These are phyloP conservation scores for Ogataea degrootiae DNA, from an alignment of 805 yeast species.

Conservation along the genomic window DNA sequence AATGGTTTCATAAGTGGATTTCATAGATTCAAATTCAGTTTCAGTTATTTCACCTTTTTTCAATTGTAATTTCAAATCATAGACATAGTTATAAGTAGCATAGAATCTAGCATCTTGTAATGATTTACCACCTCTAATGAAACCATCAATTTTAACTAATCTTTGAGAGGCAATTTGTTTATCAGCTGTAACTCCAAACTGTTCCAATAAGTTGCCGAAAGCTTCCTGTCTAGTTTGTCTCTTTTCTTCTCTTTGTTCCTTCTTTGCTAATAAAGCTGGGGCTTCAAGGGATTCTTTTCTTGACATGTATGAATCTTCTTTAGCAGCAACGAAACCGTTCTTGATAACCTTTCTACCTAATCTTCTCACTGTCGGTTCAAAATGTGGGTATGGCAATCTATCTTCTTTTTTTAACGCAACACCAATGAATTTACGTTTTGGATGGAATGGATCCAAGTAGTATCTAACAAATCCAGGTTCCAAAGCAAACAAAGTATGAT, in stretches of 20 bases:
- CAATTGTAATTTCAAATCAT: conserved; percentile 38
- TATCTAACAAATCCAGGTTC: conserved; percentile 94
- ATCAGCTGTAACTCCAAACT: conserved; percentile 18
- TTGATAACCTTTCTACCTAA: conserved; percentile 62
- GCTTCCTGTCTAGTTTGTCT: conserved; percentile 29
- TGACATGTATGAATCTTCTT: conserved; percentile 57
- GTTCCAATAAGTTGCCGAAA: conserved; percentile 30
- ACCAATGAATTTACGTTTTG: conserved; percentile 85
- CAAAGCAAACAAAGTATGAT: conserved; percentile 84
- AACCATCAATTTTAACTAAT: conserved; percentile 48
- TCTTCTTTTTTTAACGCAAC: conserved; percentile 65
- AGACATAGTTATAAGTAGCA: conserved; percentile 47
- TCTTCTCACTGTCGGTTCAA: conserved; percentile 82
- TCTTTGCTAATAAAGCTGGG: conserved; percentile 41
- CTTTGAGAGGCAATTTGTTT: conserved; percentile 45
- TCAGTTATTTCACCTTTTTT: conserved; percentile 33
- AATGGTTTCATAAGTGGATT: conserved; percentile 32
- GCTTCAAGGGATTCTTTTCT: conserved; percentile 62
- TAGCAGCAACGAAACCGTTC: conserved; percentile 45
- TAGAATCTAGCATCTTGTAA: conserved; percentile 53
- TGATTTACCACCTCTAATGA: conserved; percentile 54
- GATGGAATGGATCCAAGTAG: conserved; percentile 95
- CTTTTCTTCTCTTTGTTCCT: conserved; percentile 36
- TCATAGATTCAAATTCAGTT: conserved; percentile 21
- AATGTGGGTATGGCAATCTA: conserved; percentile 81